Evolutionary conservation across 306 rosid species (phyloP).

Genomic region (Chamaecrista fasciculata): DNA sequence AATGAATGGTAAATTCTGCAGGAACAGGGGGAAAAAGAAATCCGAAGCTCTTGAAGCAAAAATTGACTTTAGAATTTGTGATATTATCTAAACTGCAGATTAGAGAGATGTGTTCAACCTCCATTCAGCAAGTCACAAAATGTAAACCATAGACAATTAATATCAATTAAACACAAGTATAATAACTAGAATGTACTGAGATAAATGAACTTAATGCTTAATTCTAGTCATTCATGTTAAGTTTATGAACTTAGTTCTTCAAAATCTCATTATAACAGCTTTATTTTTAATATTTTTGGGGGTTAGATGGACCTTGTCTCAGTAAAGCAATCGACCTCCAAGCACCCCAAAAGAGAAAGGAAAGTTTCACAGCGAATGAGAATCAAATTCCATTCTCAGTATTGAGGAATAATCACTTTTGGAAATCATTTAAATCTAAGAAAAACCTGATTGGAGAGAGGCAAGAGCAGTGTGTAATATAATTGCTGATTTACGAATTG

Average conservation of each 20-base stretch:
- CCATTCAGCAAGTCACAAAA: not conserved
- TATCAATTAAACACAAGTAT: not conserved
- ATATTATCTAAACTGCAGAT: not conserved
- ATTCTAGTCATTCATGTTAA: not conserved
- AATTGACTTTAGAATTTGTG: not conserved
- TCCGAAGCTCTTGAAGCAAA: not conserved
- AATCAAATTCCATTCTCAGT: slow-evolving; percentile 7
- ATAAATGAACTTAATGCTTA: not conserved
- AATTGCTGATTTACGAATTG: slow-evolving; percentile 16
- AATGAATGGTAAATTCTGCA: not conserved
- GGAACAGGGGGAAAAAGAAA: not conserved
- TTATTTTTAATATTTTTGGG: too few relatives aligned
- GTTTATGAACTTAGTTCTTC: not conserved
- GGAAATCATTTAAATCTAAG: not conserved
- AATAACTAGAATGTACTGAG: not conserved
- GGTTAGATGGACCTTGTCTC: too few relatives aligned
- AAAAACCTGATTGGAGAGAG: not conserved
- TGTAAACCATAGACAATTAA: not conserved
- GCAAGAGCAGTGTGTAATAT: not conserved
- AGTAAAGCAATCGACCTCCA: slow-evolving; percentile 11
- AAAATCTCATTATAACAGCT: too few relatives aligned
- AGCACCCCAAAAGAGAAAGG: not conserved
- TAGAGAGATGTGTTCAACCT: not conserved
- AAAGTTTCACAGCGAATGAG: slow-evolving; percentile 7
- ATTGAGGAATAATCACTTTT: slow-evolving; percentile 7